Evolutionary conservation across 1,284 basidiomycete species (phyloP).

Genomic region (Cystobasidium sp.): DNA sequence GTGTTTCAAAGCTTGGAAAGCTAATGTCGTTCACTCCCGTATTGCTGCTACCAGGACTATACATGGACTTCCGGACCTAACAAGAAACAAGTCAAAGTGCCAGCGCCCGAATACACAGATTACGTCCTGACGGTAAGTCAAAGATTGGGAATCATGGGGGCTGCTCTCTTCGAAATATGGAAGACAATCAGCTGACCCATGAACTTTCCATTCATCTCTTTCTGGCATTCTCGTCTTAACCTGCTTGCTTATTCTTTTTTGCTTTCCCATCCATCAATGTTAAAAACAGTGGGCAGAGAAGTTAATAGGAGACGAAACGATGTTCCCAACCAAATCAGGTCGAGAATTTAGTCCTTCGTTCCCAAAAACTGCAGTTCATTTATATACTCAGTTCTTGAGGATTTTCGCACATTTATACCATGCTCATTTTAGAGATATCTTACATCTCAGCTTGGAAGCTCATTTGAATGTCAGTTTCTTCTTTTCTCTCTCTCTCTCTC

Average conservation of each 20-base stretch:
- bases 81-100: constrained; percentile 87
- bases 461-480: constrained; percentile 79
- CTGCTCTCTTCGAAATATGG: not conserved
- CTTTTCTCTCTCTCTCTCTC: no score
- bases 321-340: constrained; percentile 96
- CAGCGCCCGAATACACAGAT: constrained; percentile 96
- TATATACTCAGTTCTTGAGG: constrained; percentile 93
- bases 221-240: not conserved
- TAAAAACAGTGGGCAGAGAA: constrained; percentile 80
- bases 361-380: constrained; percentile 89
- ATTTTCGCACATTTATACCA: constrained; percentile 99
- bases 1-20: not conserved
- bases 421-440: constrained; percentile 85
- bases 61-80: constrained; percentile 93
- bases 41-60: constrained; percentile 68
- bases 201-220: not conserved
- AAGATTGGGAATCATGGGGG: not conserved
- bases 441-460: constrained; percentile 91
- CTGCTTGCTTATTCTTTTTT: not conserved
- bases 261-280: no score
- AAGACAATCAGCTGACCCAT: not conserved
- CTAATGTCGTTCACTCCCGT: not conserved
- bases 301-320: constrained; percentile 84
- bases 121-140: constrained; percentile 81
- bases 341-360: constrained; percentile 88